Evolutionary conservation across 805 yeast genomes (phyloP).

Genomic region (Myxozyma melibiosi): DNA sequence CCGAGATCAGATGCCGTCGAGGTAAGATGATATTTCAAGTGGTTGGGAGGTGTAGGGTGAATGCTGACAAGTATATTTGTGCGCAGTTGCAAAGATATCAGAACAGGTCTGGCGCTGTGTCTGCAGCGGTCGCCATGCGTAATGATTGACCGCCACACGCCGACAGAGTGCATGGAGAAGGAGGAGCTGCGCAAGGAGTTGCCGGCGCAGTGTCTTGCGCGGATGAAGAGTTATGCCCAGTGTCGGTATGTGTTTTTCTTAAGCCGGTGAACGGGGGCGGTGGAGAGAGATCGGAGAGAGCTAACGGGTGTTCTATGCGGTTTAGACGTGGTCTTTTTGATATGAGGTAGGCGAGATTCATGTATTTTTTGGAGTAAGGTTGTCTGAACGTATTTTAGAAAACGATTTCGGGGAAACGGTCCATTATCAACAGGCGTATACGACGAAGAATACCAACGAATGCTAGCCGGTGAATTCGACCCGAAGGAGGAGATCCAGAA

Average conservation of each 20-base stretch:
- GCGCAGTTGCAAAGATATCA: conserved; percentile 85
- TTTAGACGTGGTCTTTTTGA: conserved; percentile 75
- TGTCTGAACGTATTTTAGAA: conserved; percentile 44
- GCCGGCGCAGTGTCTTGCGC: conserved; percentile 86
- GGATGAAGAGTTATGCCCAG: conserved; percentile 81
- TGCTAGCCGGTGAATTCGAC: conserved; percentile 79
- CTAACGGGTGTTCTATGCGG: background rate
- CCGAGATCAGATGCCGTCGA: conserved; percentile 21
- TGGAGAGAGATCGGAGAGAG: background rate
- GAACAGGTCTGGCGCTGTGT: conserved; percentile 93
- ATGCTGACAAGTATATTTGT: background rate
- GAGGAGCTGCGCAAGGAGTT: conserved; percentile 74
- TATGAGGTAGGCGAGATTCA: conserved; percentile 50
- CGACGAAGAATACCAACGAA: conserved; percentile 80
- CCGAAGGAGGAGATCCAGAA: conserved; percentile 79
- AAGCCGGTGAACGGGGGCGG: background rate
- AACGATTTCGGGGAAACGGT: conserved; percentile 91
- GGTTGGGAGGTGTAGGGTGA: background rate
- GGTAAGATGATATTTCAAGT: conserved; percentile 1
- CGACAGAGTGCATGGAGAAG: conserved; percentile 80
- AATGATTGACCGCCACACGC: conserved; percentile 82
- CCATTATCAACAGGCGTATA: conserved; percentile 90
- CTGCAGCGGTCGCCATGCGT: conserved; percentile 97
- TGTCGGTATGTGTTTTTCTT: conserved; percentile 53
- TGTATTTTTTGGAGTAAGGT: background rate